These are phyloP conservation scores for Eimeria mitis DNA, from an alignment of 169 alveolate species.

Conservation along the genomic window DNA sequence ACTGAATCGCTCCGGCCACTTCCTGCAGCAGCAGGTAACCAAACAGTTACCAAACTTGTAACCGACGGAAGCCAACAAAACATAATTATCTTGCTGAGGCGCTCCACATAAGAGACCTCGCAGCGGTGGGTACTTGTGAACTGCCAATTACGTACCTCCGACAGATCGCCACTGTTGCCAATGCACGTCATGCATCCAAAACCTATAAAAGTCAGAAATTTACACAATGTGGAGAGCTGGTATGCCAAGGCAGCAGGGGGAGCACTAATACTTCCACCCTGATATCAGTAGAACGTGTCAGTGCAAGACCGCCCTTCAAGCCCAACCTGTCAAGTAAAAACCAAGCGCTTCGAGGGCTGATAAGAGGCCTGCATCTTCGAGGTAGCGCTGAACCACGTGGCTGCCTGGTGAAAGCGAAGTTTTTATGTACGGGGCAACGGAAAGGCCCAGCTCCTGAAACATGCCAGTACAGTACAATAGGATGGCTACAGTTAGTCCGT, in stretches of 20 bases:
- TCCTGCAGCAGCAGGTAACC: conserved; percentile 15
- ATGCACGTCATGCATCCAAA: conserved; percentile 99
- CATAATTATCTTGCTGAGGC: background rate
- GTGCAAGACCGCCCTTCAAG: background rate
- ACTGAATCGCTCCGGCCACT: conserved; percentile 61
- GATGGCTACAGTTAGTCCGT: background rate
- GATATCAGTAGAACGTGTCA: background rate
- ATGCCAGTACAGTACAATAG: conserved; percentile 17
- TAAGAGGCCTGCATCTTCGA: conserved; percentile 90
- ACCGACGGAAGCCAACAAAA: background rate
- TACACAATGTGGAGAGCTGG: background rate
- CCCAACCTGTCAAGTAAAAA: conserved; percentile 87
- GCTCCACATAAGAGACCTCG: background rate
- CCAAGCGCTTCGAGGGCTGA: conserved; percentile 95
- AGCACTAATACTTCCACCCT: background rate
- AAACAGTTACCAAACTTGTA: background rate
- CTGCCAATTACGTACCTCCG: conserved; percentile 23
- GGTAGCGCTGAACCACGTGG: conserved; percentile 84
- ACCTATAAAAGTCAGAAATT: conserved; percentile 89
- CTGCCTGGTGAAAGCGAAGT: conserved; percentile 93
- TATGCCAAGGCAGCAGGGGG: background rate
- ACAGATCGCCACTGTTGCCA: conserved; percentile 97
- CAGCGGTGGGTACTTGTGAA: background rate
- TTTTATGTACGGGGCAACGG: conserved; percentile 89
- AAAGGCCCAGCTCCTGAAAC: conserved; percentile 86